Percentiles rank a stretch among this genome's conserved stretches.
Evolutionary conservation across 75 land plant species (phyloP).

Genomic region (Picea sitchensis): DNA sequence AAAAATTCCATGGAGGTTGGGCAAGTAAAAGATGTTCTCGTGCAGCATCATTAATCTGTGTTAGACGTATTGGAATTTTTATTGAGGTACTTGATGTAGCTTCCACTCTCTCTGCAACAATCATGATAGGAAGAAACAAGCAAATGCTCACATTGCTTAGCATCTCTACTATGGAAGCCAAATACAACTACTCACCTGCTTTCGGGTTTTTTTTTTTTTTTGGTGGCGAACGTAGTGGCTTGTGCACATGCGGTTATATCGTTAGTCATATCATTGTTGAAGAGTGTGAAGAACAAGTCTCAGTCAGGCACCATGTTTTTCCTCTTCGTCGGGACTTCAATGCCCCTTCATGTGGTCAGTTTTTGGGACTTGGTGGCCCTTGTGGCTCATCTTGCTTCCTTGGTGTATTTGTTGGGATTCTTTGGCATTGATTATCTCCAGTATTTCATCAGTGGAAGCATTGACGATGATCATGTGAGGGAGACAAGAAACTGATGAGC

Average conservation of each 20-base stretch:
- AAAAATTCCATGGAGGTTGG: too few species aligned
- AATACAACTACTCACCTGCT: constrained; percentile 33
- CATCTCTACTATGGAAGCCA: constrained; percentile 19
- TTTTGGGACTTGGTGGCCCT: constrained; percentile 57
- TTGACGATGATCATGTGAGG: background rate
- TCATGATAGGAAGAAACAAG: constrained; percentile 39
- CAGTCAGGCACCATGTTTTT: too few species aligned
- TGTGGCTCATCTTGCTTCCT: constrained; percentile 57
- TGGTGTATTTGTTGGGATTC: constrained; percentile 73
- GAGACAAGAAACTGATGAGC: background rate
- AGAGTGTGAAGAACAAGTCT: too few species aligned
- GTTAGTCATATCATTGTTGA: constrained; percentile 20
- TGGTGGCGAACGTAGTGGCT: constrained; percentile 34
- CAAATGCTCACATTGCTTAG: constrained; percentile 14
- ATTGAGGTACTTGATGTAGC: background rate
- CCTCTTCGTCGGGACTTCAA: constrained; percentile 9
- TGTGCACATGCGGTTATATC: constrained; percentile 25
- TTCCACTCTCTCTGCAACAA: constrained; percentile 20
- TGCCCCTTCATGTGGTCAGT: constrained; percentile 65
- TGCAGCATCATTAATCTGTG: too few species aligned
- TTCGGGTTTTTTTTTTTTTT: constrained; percentile 40
- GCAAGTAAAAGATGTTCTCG: too few species aligned
- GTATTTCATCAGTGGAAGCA: constrained; percentile 16
- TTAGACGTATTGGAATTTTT: too few species aligned
- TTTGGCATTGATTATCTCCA: constrained; percentile 87